Evolutionary conservation across 2,329 filamentous ascomycete genomes (phyloP), one percentile per base, ranked within the genome.

Genomic region (Aureobasidium subglaciale): DNA sequence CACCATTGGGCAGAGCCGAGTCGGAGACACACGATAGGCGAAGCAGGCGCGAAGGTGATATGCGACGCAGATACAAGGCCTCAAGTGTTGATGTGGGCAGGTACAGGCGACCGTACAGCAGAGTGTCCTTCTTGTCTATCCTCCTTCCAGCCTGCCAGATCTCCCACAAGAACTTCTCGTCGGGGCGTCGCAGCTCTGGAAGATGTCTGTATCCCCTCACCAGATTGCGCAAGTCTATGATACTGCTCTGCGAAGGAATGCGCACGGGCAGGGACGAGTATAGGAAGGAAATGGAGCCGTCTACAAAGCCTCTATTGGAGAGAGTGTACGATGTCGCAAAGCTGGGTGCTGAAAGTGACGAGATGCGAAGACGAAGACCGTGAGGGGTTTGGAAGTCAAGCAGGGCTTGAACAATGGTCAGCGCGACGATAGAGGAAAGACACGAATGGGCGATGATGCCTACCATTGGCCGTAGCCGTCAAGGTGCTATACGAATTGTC

Each of bases 261-360:
- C 78, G 74, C 56, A 97, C 79, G 11, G 90, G 85, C 8, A 93
- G 78, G 2, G 90, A 95, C 46, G 90, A 95, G 75, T 95, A 97
- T 54, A 99, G 82, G 73, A 97, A 99, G 13, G 91, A 95, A 56
- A 99, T 82, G n/a, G 90, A 96, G 68, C 93, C 93, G 73, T 97
- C 92, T 50, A 99, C 91, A 32, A 95, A 80, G 58, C 92, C 93
- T 15, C 95, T 81, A 38, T 86, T 95, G 59, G 90, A 90, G 41
- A 99, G 82, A 38, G 89, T 87, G 72, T 99, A 99, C 34, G 90
- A 92, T 15, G 91, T 95, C 22, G 91, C 92, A 65, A 97, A 96
- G 70, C 96, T 90, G 8, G 90, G 86, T 16, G 91, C 91, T 7
- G 91, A 89, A 27, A 99, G 85, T 7, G 93, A 95, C 7, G 92